Conservation (phyloP, 495 filamentous ascomycete species). For the Penicillium cinerascens region DNA sequence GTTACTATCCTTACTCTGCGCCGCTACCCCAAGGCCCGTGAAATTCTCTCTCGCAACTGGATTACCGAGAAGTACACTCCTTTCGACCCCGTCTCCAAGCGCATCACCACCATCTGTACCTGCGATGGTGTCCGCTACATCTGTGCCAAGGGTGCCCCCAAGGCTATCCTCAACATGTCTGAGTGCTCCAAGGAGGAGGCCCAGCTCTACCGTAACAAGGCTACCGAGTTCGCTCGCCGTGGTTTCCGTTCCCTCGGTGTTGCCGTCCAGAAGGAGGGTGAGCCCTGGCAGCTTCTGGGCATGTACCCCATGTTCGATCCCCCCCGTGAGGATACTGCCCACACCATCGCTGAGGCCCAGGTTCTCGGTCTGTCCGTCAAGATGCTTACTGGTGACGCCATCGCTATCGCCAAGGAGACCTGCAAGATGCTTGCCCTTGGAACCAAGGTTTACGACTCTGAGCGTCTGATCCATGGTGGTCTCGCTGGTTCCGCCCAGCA, state of each 20-base stretch:
- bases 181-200: slow-evolving; percentile 62
- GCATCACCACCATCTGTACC: slow-evolving; percentile 64
- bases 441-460: slow-evolving; percentile 77
- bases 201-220: slow-evolving; percentile 64
- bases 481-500: slow-evolving; percentile 69
- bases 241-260: slow-evolving; percentile 81
- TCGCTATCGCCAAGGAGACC: slow-evolving; percentile 76
- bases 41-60: slow-evolving; percentile 68
- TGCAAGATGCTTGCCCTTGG: slow-evolving; percentile 76
- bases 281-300: slow-evolving; percentile 65
- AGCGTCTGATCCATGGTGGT: slow-evolving; percentile 71
- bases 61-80: slow-evolving; percentile 72
- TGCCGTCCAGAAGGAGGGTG: slow-evolving; percentile 64
- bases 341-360: slow-evolving; percentile 74
- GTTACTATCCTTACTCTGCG: slow-evolving; percentile 71
- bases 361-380: slow-evolving; percentile 72
- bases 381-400: slow-evolving; percentile 78
- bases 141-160: slow-evolving; percentile 72
- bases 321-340: slow-evolving; percentile 72
- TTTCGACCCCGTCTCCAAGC: slow-evolving; percentile 77
- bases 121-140: slow-evolving; percentile 65
- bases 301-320: slow-evolving; percentile 79
- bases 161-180: slow-evolving; percentile 65
- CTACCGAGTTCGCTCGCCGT: slow-evolving; percentile 70
- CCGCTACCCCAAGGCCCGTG: slow-evolving; percentile 68